Evolutionary conservation across 495 filamentous ascomycete genomes (phyloP).

Genomic region (Neurospora sp.): DNA sequence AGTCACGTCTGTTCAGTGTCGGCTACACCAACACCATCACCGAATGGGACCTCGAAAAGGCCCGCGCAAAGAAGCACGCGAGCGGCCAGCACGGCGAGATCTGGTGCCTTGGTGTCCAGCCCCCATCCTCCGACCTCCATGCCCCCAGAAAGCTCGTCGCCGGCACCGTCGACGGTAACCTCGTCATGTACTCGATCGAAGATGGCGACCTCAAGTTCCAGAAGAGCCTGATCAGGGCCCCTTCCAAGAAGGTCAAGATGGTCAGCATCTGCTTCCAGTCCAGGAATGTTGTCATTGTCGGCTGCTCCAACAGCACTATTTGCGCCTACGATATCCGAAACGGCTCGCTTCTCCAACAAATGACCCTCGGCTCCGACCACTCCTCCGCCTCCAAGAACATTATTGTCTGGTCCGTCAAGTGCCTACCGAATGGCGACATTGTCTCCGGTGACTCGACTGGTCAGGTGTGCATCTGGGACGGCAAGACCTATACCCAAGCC

Average conservation of each 20-base stretch:
- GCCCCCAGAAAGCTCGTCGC: constrained; percentile 53
- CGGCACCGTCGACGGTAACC: constrained; percentile 84
- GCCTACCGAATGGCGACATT: constrained; percentile 74
- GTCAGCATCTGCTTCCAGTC: constrained; percentile 85
- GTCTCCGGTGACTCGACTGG: constrained; percentile 92
- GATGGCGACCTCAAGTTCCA: constrained; percentile 68
- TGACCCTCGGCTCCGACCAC: constrained; percentile 73
- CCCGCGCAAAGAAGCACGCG: constrained; percentile 64
- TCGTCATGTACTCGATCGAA: constrained; percentile 76
- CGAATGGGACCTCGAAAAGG: constrained; percentile 83
- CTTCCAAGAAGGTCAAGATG: constrained; percentile 72
- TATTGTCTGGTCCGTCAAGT: constrained; percentile 88
- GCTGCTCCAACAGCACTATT: constrained; percentile 87
- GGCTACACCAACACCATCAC: constrained; percentile 86
- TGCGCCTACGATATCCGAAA: constrained; percentile 79
- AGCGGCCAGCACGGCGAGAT: constrained; percentile 92
- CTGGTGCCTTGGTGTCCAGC: constrained; percentile 92
- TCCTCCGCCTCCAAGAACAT: constrained; percentile 67
- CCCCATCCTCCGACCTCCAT: constrained; percentile 20
- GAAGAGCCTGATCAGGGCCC: constrained; percentile 55
- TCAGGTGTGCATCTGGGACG: constrained; percentile 87
- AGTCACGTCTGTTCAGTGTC: constrained; percentile 86
- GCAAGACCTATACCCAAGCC: constrained; percentile 73
- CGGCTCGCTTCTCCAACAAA: constrained; percentile 60
- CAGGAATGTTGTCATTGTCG: constrained; percentile 70